Conservation (phyloP, 2,329 filamentous ascomycete genomes). For the Metarhizium guizhouense region DNA sequence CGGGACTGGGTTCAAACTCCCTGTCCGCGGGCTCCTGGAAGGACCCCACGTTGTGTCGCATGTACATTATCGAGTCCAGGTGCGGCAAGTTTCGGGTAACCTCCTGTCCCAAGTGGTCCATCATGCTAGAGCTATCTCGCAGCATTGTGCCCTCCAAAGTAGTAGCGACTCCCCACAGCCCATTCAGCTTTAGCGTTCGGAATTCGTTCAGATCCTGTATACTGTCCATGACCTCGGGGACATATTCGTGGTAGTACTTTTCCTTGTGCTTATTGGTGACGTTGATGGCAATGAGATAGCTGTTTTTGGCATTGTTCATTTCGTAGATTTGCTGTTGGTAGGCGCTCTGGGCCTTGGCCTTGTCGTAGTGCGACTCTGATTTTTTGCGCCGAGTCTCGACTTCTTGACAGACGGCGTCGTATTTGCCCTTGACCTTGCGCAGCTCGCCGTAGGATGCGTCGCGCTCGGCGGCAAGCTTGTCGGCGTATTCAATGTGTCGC, state of each 20-base stretch:
- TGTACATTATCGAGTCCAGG: slow-evolving; percentile 96
- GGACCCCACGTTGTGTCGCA: slow-evolving; percentile 75
- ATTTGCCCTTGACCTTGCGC: slow-evolving; percentile 85
- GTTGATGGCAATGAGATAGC: slow-evolving; percentile 93
- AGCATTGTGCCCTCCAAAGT: slow-evolving; percentile 74
- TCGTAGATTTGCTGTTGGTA: slow-evolving; percentile 90
- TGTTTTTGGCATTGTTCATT: slow-evolving; percentile 98
- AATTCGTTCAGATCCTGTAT: slow-evolving; percentile 92
- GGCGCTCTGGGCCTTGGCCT: slow-evolving; percentile 79
- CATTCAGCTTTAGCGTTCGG: slow-evolving; percentile 73
- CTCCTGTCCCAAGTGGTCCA: slow-evolving; percentile 67
- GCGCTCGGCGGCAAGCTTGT: slow-evolving; percentile 81
- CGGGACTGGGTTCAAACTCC: slow-evolving; percentile 84
- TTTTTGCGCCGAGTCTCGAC: slow-evolving; percentile 94
- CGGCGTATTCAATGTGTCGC: slow-evolving; percentile 79
- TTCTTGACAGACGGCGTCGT: slow-evolving; percentile 87
- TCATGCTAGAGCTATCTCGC: slow-evolving; percentile 60
- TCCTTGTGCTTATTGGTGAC: slow-evolving; percentile 97
- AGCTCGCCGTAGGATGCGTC: slow-evolving; percentile 77
- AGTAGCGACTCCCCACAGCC: slow-evolving; percentile 73
- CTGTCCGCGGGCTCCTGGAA: slow-evolving; percentile 83
- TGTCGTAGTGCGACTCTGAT: slow-evolving; percentile 88
- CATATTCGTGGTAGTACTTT: slow-evolving; percentile 92
- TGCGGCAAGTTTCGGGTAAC: slow-evolving; percentile 81
- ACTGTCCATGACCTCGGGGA: slow-evolving; percentile 87